Percentiles rank a stretch among this genome's conserved stretches.
phyloP scores from a whole-genome alignment of 1,284 basidiomycete species.

The Rhodotorula sp. region DNA sequence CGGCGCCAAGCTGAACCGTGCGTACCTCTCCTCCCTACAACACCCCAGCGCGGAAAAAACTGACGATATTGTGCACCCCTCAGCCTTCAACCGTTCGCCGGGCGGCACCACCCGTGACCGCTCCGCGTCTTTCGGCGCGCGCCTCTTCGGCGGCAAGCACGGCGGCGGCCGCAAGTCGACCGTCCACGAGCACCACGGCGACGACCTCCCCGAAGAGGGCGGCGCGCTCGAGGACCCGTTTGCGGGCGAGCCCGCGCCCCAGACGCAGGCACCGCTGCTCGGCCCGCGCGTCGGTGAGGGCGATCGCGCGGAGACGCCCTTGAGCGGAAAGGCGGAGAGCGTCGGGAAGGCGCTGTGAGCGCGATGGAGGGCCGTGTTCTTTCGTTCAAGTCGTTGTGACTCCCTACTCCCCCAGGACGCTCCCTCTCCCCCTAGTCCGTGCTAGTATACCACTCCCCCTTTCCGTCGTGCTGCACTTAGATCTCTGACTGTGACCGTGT shows the following conservation, averaged over 20 bases:
- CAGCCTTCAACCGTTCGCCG: constrained; percentile 20
- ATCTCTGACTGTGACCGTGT: neutral
- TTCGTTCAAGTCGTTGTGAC: neutral
- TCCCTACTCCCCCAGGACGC: no score
- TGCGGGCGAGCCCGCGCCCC: neutral
- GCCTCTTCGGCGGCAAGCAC: constrained; percentile 17
- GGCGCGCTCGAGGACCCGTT: neutral
- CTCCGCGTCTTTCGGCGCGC: neutral
- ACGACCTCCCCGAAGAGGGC: neutral
- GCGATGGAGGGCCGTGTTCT: neutral
- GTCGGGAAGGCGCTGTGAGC: constrained; percentile 1
- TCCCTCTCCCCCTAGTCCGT: neutral
- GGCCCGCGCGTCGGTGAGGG: no score
- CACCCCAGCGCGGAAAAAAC: no score
- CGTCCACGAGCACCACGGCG: constrained; percentile 7
- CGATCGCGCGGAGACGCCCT: neutral
- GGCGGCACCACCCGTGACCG: constrained; percentile 5
- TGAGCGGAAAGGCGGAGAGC: neutral
- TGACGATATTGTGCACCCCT: no score
- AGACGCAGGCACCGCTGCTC: neutral
- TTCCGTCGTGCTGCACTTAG: neutral
- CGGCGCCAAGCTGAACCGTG: constrained; percentile 23
- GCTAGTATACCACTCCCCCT: neutral
- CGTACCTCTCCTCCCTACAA: neutral
- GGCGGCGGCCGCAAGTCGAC: constrained; percentile 20